Percentiles rank a stretch among this genome's conserved stretches.
phyloP scores from a whole-genome alignment of 805 yeast genomes.

The Saccharomycopsis fibuligera region DNA sequence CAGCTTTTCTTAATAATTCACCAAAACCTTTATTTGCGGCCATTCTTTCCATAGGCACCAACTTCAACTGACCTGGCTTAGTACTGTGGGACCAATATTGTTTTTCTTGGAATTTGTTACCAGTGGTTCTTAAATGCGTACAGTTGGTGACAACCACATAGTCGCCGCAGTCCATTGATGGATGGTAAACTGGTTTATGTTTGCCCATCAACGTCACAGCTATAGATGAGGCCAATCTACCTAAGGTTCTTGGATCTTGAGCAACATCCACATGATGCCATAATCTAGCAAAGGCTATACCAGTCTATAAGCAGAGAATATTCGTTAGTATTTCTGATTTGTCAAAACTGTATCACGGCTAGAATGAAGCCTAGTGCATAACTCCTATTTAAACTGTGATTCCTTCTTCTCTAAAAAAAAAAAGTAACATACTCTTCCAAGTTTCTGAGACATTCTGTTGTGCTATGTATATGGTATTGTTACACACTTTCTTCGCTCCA shows the following conservation, averaged over 20 bases:
- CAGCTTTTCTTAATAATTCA: conserved; percentile 83
- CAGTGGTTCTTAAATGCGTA: conserved; percentile 72
- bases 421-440: conserved; percentile 36
- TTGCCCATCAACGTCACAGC: conserved; percentile 92
- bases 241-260: conserved; percentile 76
- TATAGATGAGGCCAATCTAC: conserved; percentile 85
- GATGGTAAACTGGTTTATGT: conserved; percentile 86
- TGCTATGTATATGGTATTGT: too few relatives aligned
- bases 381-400: too few relatives aligned
- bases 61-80: conserved; percentile 83
- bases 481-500: too few relatives aligned
- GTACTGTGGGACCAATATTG: conserved; percentile 85
- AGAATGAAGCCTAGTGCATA: too few relatives aligned
- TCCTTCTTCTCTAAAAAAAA: too few relatives aligned
- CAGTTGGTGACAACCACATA: conserved; percentile 96
- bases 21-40: conserved; percentile 76
- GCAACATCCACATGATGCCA: conserved; percentile 97
- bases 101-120: conserved; percentile 75
- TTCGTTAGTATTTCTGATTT: too few relatives aligned
- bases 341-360: too few relatives aligned
- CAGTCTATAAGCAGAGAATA: conserved; percentile 50
- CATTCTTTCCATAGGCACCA: conserved; percentile 73
- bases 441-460: conserved; percentile 38
- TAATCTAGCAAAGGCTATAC: conserved; percentile 69
- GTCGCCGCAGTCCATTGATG: conserved; percentile 83